These are phyloP conservation scores for Scutellaria minor DNA, from an alignment of 257 asterid genomes.

Conservation along the genomic window DNA sequence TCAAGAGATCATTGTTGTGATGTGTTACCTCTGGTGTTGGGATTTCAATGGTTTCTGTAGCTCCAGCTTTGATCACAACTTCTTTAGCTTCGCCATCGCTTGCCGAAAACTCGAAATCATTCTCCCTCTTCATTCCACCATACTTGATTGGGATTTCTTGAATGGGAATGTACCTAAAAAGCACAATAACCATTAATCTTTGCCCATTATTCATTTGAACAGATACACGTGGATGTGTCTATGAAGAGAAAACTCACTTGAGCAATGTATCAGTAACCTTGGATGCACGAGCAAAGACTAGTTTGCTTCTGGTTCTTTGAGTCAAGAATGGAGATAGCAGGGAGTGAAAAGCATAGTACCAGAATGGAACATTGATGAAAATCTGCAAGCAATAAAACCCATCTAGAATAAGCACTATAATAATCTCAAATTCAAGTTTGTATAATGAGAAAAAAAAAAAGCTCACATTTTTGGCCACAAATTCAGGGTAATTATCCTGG, in stretches of 20 bases:
- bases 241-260: slow-evolving; percentile 56
- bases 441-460: neutral
- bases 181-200: too few relatives aligned
- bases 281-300: slow-evolving; percentile 73
- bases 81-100: slow-evolving; percentile 58
- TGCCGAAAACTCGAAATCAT: slow-evolving; percentile 57
- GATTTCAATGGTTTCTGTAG: slow-evolving; percentile 65
- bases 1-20: neutral
- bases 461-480: slow-evolving; percentile 76
- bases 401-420: neutral
- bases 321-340: slow-evolving; percentile 74
- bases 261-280: slow-evolving; percentile 81
- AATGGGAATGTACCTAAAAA: slow-evolving; percentile 64
- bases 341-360: slow-evolving; percentile 75
- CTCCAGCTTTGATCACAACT: slow-evolving; percentile 64
- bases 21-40: slow-evolving; percentile 65
- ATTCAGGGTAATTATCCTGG: slow-evolving; percentile 88
- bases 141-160: slow-evolving; percentile 73
- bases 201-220: too few relatives aligned
- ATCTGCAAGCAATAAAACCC: slow-evolving; percentile 51
- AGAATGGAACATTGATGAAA: slow-evolving; percentile 81
- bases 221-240: too few relatives aligned
- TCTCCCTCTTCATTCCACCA: slow-evolving; percentile 72
- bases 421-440: neutral
- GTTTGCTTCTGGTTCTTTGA: slow-evolving; percentile 79